A percentile compares a stretch with the other conserved stretches of the same genome.
phyloP scores from a whole-genome alignment of 495 filamentous ascomycete species.

The Penicillium dipodomyicola region DNA sequence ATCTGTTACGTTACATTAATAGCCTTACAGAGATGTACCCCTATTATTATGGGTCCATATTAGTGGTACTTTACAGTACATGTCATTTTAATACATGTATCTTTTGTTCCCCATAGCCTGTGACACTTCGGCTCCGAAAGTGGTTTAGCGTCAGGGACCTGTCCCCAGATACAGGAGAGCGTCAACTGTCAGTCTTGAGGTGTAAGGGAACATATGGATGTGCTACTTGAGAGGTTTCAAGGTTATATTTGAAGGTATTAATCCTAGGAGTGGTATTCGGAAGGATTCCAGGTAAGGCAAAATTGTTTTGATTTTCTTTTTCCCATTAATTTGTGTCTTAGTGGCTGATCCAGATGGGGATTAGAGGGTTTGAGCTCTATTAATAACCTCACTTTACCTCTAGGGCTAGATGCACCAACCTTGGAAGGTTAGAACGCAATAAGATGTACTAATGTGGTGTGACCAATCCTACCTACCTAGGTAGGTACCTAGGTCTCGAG shows the following conservation, averaged over 20 bases:
- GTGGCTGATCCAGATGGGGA: constrained; percentile 9
- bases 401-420: not conserved
- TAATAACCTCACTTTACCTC: constrained; percentile 2
- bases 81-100: constrained; percentile 8
- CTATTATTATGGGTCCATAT: not conserved
- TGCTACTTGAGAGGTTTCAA: not conserved
- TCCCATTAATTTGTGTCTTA: constrained; percentile 1
- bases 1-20: constrained; percentile 7
- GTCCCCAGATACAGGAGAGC: constrained; percentile 2
- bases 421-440: not conserved
- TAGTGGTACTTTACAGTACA: not conserved
- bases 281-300: constrained; percentile 1
- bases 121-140: constrained; percentile 6
- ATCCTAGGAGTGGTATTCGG: not conserved
- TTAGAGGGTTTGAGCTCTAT: constrained; percentile 8
- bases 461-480: too few species aligned
- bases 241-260: not conserved
- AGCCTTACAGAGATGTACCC: not conserved
- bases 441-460: not conserved
- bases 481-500: too few species aligned
- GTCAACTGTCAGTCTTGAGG: not conserved
- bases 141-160: constrained; percentile 26
- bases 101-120: constrained; percentile 10
- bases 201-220: not conserved
- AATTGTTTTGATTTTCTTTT: not conserved